Base-by-base conservation (phyloP, 2,329 filamentous ascomycete genomes). In the Boeremia lycopersici region DNA sequence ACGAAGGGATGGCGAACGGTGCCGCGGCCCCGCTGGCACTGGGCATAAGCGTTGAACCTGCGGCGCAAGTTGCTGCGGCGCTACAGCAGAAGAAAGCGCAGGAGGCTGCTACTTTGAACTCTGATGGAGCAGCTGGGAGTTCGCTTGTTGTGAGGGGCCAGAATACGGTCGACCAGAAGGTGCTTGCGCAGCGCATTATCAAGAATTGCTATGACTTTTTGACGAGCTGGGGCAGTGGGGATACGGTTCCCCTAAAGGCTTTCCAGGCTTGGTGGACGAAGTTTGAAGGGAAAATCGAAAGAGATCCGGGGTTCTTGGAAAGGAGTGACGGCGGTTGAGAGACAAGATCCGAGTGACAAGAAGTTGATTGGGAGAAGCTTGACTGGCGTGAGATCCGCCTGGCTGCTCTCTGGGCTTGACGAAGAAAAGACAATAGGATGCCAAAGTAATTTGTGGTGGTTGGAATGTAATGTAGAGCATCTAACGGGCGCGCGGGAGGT, bases 231-330 rank as follows among this genome's bases (percentile, higher is more conserved):
- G 90, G 89, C 0, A 84, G 89, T 40, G 71, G 71, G 10, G 93
- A 98, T 73, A 89, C 96, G 11, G 90, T 99, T 23, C 93, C 95
- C n/a, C 77, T 99, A 61, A 95, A 90, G 77, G 91, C 90, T 5
- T 99, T 99, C 74, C 89, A 96, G 77, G 91, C 96, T 54, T 99
- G 96, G 95, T 99, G 96, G 95, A 84, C 82, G 57, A 98, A 97
- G 77, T 99, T 99, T 77, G 93, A 99, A 79, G 85, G 86, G 57
- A 88, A 87, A 70, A 84, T 99, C 34, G 88, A 93, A 66, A 83
- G 85, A 61, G 95, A 99, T 77, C 93, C 95, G 0, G 85, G 86
- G 6, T 99, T 99, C 73, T 79, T 99, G 63, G 93, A 98, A 76
- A 85, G 88, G 67, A 85, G 82, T 51, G 84, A 85, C 61, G 79